Percentiles rank a stretch among this genome's conserved stretches.
These are phyloP conservation scores for Abrus precatorius DNA, from an alignment of 306 rosid species.

Conservation along the genomic window DNA sequence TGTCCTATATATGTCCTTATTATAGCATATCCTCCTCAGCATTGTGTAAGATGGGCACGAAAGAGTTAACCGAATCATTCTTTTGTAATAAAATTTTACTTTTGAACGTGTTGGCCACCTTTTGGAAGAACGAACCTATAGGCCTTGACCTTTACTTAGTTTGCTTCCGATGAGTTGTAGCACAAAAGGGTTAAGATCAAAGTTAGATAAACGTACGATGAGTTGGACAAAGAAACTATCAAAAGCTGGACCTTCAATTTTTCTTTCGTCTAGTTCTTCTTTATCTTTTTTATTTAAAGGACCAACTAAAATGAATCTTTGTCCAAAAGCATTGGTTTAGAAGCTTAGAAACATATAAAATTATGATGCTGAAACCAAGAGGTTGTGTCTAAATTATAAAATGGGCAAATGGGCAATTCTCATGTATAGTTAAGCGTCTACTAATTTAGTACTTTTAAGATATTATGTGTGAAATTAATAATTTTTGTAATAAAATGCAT, in stretches of 20 bases:
- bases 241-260: constrained; percentile 40
- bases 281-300: background rate
- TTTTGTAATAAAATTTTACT: constrained; percentile 32
- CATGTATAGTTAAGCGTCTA: background rate
- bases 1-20: constrained; percentile 16
- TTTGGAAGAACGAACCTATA: constrained; percentile 34
- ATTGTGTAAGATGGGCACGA: constrained; percentile 38
- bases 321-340: constrained; percentile 1
- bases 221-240: background rate
- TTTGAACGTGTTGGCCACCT: constrained; percentile 56
- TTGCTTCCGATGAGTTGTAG: constrained; percentile 8
- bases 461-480: no score
- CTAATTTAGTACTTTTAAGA: no score
- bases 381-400: background rate
- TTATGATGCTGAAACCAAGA: background rate
- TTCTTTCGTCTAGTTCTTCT: background rate
- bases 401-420: background rate
- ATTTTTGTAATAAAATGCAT: no score
- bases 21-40: constrained; percentile 42
- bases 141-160: background rate
- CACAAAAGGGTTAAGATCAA: constrained; percentile 15
- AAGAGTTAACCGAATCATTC: constrained; percentile 33
- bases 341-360: background rate
- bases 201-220: constrained; percentile 11
- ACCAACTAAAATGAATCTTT: background rate